A percentile compares a stretch with the other conserved stretches of the same genome.
Conservation (phyloP, 2,329 filamentous ascomycete species). For the Rhynchosporium secalis region DNA sequence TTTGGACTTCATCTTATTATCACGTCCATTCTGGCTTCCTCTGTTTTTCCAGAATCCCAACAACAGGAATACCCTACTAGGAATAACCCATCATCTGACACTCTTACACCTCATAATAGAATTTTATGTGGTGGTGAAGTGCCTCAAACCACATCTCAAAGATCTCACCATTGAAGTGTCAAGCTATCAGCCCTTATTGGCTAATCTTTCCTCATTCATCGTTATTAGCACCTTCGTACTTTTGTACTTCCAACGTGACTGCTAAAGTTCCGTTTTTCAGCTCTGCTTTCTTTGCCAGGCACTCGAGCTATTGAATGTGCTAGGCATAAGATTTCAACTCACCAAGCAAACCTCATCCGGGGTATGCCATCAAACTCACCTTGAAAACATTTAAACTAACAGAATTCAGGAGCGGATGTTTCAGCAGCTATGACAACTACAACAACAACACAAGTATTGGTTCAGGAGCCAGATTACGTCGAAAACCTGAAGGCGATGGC, state of each 20-base stretch:
- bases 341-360: background rate
- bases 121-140: conserved; percentile 31
- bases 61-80: conserved; percentile 18
- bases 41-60: background rate
- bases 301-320: conserved; percentile 36
- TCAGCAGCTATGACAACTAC: conserved; percentile 19
- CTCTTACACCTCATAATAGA: conserved; percentile 27
- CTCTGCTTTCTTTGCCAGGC: conserved; percentile 30
- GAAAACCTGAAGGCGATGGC: conserved; percentile 30
- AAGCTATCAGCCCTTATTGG: conserved; percentile 24
- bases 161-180: conserved; percentile 27
- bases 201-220: conserved; percentile 9
- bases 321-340: conserved; percentile 51
- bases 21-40: background rate
- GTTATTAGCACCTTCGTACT: conserved; percentile 12
- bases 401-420: conserved; percentile 23
- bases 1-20: background rate
- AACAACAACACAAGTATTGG: conserved; percentile 24
- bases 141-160: conserved; percentile 29
- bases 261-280: conserved; percentile 31
- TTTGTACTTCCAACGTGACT: conserved; percentile 29
- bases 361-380: conserved; percentile 57
- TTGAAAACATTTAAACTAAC: conserved; percentile 66
- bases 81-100: conserved; percentile 21
- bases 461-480: conserved; percentile 23